Evolutionary conservation across 352 stramenopile genomes (phyloP).

Genomic region (Elongisporangium senticosum): DNA sequence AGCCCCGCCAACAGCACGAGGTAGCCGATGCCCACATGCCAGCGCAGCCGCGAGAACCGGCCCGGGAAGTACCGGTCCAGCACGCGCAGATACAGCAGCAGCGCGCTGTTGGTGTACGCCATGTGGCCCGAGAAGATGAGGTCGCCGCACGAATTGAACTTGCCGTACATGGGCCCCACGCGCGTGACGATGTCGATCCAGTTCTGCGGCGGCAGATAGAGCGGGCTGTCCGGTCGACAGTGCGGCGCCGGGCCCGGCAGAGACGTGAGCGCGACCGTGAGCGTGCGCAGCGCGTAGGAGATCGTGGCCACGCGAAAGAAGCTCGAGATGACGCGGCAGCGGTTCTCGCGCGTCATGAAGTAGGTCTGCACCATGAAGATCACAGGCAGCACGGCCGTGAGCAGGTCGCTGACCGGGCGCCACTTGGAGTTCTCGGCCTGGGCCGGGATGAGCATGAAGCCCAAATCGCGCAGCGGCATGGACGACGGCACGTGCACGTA

Average conservation of each 20-base stretch:
- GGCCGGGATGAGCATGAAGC: constrained; percentile 37
- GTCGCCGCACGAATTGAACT: constrained; percentile 39
- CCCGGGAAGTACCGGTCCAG: constrained; percentile 21
- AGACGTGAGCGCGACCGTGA: constrained; percentile 35
- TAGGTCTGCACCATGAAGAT: constrained; percentile 22
- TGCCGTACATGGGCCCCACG: constrained; percentile 29
- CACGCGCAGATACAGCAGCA: constrained; percentile 33
- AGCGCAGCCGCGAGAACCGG: constrained; percentile 17
- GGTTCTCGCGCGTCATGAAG: constrained; percentile 22
- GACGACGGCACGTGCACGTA: constrained; percentile 29
- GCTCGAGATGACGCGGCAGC: constrained; percentile 19
- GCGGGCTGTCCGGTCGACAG: constrained; percentile 17
- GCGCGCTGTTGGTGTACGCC: constrained; percentile 33
- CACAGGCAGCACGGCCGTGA: constrained; percentile 28
- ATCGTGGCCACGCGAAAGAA: constrained; percentile 45
- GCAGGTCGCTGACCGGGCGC: constrained; percentile 31
- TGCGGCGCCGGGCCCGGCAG: constrained; percentile 38
- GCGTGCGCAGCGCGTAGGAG: constrained; percentile 29
- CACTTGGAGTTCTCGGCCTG: constrained; percentile 22
- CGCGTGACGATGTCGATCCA: constrained; percentile 43
- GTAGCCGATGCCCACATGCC: constrained; percentile 22
- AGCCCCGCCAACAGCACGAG: constrained; percentile 22
- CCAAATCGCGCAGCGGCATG: constrained; percentile 32
- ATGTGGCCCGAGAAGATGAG: constrained; percentile 47
- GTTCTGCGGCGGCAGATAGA: constrained; percentile 25